Base-by-base conservation (phyloP, 345 rosid genomes). In the Gossypium ekmanianum region DNA sequence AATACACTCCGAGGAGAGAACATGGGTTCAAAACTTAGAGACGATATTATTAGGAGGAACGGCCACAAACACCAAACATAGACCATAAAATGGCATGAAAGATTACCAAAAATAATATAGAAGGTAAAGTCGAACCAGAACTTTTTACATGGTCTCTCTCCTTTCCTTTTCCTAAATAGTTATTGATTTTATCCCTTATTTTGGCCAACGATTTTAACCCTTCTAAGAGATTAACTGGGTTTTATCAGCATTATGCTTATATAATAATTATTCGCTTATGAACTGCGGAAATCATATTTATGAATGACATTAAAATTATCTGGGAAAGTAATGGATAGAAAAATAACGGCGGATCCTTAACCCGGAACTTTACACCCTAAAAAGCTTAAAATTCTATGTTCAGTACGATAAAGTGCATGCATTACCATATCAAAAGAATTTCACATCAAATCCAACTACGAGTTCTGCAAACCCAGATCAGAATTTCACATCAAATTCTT, bases 391-490 rank as follows among this genome's bases (percentile, higher is more conserved):
- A 73, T 1, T 57, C 47, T 62, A 56, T 6, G 27, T 59, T 43
- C 54, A 20, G 7, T 62, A 61, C 12, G 76, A 62, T 74, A 13
- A 61, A 61, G 9, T 26, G 8, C 14, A 61, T 61, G n/a, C n/a
- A 61, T 61, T 61, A 16, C 41, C 41, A 26, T 11, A 59, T 26
- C 41, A 12, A 59, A 26, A 2, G 61, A 57, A 20, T 3, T 57
- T 22, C 61, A 57, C 26, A 22, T 59, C 48, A 48, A 61, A 74
- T 74, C 66, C 50, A 61, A 61, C 43, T 24, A 13, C 27, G 2
- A 17, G 58, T 72, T 72, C 17, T 4, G 39, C 18, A 58, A 57
- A 20, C n/a, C 58, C 44, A 62, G 58, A 62, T 74, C 76, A 17
- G 29, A 61, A n/a, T 61, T 62, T 34, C 22, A 13, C 20, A 34